Conservation (phyloP, 2,329 filamentous ascomycete genomes). For the Salinomyces thailandicus region DNA sequence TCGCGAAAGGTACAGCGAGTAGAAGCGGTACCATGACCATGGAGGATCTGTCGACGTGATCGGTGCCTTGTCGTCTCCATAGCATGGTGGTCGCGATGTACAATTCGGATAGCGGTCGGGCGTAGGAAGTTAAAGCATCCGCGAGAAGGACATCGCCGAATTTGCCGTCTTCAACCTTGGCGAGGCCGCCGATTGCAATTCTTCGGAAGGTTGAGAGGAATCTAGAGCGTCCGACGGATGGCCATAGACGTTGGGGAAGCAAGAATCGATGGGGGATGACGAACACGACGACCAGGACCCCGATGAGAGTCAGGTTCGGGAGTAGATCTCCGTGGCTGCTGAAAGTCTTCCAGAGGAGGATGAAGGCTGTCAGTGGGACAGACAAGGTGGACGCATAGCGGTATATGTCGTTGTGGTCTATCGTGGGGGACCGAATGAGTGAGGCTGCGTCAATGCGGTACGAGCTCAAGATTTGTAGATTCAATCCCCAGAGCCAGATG, state of each 20-base stretch:
- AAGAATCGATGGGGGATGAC: conserved; percentile 48
- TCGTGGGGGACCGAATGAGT: not conserved
- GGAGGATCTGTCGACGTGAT: conserved; percentile 58
- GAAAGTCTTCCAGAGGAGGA: conserved; percentile 73
- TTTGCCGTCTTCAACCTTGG: conserved; percentile 77
- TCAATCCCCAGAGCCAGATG: conserved; percentile 90
- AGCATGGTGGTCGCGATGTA: conserved; percentile 90
- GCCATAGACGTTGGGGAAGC: conserved; percentile 7
- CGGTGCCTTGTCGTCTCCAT: conserved; percentile 2
- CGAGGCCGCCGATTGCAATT: conserved; percentile 74
- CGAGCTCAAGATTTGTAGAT: conserved; percentile 29
- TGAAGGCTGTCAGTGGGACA: conserved; percentile 57
- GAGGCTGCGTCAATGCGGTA: not conserved
- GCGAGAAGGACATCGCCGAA: conserved; percentile 91
- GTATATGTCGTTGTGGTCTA: conserved; percentile 48
- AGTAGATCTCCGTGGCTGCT: conserved; percentile 72
- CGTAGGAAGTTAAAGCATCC: conserved; percentile 89
- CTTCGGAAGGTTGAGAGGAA: conserved; percentile 67
- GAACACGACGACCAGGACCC: conserved; percentile 57
- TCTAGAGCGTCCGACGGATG: conserved; percentile 52
- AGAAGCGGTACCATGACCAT: conserved; percentile 81
- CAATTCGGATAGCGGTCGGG: conserved; percentile 81
- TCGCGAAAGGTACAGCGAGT: conserved; percentile 70
- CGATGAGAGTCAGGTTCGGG: conserved; percentile 70
- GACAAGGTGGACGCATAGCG: conserved; percentile 71